phyloP scores from a whole-genome alignment of 331 rosid species.

The Ulmus americana region DNA sequence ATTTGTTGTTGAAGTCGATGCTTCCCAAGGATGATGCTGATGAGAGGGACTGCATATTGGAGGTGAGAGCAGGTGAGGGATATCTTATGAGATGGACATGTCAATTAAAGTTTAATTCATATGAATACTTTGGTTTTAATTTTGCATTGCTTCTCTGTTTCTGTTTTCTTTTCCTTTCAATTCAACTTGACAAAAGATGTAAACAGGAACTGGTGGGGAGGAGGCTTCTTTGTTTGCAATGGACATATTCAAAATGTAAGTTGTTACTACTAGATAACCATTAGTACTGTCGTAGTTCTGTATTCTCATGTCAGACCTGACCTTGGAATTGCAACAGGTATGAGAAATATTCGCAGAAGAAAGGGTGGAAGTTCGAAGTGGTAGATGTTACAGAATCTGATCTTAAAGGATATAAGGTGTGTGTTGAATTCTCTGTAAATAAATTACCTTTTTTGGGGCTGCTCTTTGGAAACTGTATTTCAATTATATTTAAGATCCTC shows the following conservation, averaged over 20 bases:
- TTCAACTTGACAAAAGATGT: neutral
- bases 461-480: constrained; percentile 4
- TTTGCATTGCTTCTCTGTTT: constrained; percentile 12
- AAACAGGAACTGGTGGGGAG: constrained; percentile 81
- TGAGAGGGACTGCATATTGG: constrained; percentile 88
- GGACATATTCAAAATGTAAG: constrained; percentile 87
- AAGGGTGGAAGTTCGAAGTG: constrained; percentile 79
- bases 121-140: neutral
- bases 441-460: constrained; percentile 6
- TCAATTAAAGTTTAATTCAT: constrained; percentile 5
- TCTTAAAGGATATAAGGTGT: constrained; percentile 78
- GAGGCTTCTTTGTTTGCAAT: constrained; percentile 94
- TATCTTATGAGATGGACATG: constrained; percentile 20
- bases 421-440: neutral
- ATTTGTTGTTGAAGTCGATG: constrained; percentile 56
- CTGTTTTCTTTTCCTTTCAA: neutral
- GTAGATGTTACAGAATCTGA: constrained; percentile 71
- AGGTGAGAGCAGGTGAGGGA: constrained; percentile 84
- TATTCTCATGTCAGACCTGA: constrained; percentile 17
- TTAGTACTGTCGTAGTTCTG: neutral
- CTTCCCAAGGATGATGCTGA: constrained; percentile 95
- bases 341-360: constrained; percentile 67
- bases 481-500: constrained; percentile 6
- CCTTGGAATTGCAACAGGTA: constrained; percentile 42
- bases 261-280: neutral